Conservation (phyloP, 2,329 filamentous ascomycete genomes). For the Stagonosporopsis cucurbitacearum region DNA sequence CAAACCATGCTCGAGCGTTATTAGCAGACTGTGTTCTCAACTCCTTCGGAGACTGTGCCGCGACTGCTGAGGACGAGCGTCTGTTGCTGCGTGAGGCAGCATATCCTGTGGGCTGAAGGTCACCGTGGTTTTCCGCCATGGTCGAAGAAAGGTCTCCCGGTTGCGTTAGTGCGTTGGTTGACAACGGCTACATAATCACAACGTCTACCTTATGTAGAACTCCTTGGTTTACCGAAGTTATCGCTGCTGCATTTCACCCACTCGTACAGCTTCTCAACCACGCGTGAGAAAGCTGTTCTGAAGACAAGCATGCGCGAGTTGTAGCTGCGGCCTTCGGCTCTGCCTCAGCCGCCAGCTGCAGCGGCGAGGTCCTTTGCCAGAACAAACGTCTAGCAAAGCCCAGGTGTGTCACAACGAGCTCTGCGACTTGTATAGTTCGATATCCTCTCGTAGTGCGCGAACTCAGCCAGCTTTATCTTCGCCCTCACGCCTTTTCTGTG, state of each 20-base stretch:
- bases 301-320: neutral
- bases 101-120: neutral
- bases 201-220: neutral
- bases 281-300: neutral
- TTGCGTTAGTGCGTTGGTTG: neutral
- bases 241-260: neutral
- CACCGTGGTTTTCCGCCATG: neutral
- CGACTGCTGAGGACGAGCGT: neutral
- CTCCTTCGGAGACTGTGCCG: neutral
- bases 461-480: conserved; percentile 7
- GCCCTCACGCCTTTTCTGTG: neutral
- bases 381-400: neutral
- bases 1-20: neutral
- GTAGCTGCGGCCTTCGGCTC: neutral
- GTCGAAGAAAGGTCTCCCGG: neutral
- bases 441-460: neutral
- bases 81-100: neutral
- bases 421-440: neutral
- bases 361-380: neutral
- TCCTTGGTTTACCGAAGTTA: neutral
- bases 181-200: neutral
- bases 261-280: neutral
- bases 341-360: neutral
- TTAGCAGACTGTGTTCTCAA: neutral
- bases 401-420: neutral